Conservation (phyloP, 164 flowering plant species). For the Vitis rupestris region DNA sequence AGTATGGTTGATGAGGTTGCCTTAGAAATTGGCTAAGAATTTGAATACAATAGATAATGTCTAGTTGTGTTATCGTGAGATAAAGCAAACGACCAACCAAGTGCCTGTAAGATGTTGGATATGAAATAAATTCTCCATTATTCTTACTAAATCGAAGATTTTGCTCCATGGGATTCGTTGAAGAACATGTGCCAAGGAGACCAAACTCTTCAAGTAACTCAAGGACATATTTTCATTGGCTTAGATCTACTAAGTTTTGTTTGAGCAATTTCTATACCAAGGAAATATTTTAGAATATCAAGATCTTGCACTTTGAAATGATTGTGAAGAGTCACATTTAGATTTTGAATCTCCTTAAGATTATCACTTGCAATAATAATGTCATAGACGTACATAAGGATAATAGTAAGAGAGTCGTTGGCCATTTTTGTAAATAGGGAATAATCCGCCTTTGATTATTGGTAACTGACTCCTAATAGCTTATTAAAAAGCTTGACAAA, state of each 20-base stretch:
- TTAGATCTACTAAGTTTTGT: neutral
- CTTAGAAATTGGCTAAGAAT: neutral
- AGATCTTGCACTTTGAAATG: neutral
- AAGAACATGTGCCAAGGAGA: neutral
- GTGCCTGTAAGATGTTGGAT: neutral
- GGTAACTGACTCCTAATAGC: neutral
- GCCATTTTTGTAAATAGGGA: neutral
- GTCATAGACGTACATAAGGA: neutral
- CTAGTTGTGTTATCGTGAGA: neutral
- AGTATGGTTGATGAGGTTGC: neutral
- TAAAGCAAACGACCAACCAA: neutral
- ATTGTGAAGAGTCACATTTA: neutral
- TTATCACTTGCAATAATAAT: neutral
- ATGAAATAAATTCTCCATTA: neutral
- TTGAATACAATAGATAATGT: neutral
- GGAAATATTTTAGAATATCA: neutral
- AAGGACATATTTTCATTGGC: neutral
- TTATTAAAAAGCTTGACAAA: neutral
- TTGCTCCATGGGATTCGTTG: neutral
- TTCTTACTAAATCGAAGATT: neutral
- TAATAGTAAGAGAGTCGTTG: neutral
- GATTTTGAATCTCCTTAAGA: neutral
- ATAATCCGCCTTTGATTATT: neutral
- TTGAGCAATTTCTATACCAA: neutral
- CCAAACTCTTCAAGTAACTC: conserved; percentile 1